These are phyloP conservation scores for Cyamopsis tetragonoloba DNA, from an alignment of 306 rosid species.

Conservation along the genomic window DNA sequence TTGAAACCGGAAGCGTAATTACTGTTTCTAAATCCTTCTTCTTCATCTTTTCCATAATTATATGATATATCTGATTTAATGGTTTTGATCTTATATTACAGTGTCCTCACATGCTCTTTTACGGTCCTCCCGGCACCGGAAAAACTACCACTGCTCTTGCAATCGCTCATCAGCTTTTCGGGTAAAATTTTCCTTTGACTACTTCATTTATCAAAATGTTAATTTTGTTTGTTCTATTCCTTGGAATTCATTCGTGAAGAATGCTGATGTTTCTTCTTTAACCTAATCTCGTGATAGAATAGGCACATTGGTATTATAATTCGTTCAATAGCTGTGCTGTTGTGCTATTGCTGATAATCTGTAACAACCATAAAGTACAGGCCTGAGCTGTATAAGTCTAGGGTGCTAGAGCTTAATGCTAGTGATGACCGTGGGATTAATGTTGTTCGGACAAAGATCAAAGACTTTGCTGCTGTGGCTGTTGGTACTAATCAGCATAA, in stretches of 20 bases:
- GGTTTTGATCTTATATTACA: constrained; percentile 5
- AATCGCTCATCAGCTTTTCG: constrained; percentile 79
- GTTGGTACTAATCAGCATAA: constrained; percentile 52
- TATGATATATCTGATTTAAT: background rate
- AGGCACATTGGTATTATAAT: background rate
- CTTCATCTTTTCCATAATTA: background rate
- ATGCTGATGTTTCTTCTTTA: background rate
- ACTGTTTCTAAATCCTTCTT: background rate
- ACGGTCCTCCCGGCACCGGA: constrained; percentile 94
- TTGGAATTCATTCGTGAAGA: background rate
- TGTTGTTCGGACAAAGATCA: constrained; percentile 90
- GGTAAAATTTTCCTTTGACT: constrained; percentile 48
- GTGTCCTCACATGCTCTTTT: constrained; percentile 97
- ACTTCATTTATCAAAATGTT: background rate
- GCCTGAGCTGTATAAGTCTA: constrained; percentile 82
- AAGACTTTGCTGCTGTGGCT: constrained; percentile 84
- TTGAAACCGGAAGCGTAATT: constrained; percentile 72
- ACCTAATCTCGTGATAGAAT: background rate
- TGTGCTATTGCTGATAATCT: background rate
- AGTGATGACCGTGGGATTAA: constrained; percentile 97
- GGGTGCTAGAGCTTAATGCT: constrained; percentile 95
- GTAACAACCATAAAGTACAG: constrained; percentile 29
- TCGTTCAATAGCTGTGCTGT: background rate
- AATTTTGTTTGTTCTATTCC: background rate
- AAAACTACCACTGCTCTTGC: constrained; percentile 97